A percentile compares a stretch with the other conserved stretches of the same genome.
These are phyloP conservation scores for Alternaria sp. DNA, from an alignment of 2,329 filamentous ascomycete species.

Conservation along the genomic window DNA sequence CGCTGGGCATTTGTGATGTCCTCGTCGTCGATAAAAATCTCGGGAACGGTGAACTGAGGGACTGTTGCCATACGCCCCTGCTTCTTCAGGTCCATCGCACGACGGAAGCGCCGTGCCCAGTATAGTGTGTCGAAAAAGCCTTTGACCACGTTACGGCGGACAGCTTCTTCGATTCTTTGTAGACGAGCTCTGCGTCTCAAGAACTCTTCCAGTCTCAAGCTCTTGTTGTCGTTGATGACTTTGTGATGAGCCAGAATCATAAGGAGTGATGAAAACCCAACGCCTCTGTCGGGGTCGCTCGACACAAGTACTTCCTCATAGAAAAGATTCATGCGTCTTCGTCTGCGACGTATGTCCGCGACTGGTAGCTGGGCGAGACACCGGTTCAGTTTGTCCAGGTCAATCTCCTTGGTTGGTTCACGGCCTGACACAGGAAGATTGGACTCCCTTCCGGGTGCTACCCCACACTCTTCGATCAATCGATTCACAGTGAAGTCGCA, in stretches of 20 bases:
- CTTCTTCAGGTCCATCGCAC: slow-evolving; percentile 73
- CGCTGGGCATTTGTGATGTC: slow-evolving; percentile 56
- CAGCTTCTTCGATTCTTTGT: slow-evolving; percentile 93
- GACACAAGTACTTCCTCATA: slow-evolving; percentile 96
- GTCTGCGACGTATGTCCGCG: slow-evolving; percentile 72
- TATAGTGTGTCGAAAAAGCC: slow-evolving; percentile 96
- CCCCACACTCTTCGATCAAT: slow-evolving; percentile 83
- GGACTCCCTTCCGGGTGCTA: slow-evolving; percentile 59
- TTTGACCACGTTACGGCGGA: slow-evolving; percentile 85
- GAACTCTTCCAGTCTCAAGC: slow-evolving; percentile 91
- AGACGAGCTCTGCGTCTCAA: slow-evolving; percentile 85
- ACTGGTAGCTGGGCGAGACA: slow-evolving; percentile 78
- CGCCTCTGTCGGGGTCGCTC: slow-evolving; percentile 85
- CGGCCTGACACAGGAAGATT: slow-evolving; percentile 55
- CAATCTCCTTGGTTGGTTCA: slow-evolving; percentile 58
- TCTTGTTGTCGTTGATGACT: slow-evolving; percentile 97
- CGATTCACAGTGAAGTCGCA: slow-evolving; percentile 85
- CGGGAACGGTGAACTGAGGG: slow-evolving; percentile 82
- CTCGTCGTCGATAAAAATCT: slow-evolving; percentile 88
- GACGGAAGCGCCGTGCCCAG: slow-evolving; percentile 83
- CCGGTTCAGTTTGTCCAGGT: slow-evolving; percentile 76
- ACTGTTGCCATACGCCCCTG: slow-evolving; percentile 75
- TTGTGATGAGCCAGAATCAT: slow-evolving; percentile 99
- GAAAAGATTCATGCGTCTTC: slow-evolving; percentile 88
- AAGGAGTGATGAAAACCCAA: slow-evolving; percentile 88